Base-by-base conservation (phyloP, 164 flowering plant species). In the Tetrastigma voinierianum region DNA sequence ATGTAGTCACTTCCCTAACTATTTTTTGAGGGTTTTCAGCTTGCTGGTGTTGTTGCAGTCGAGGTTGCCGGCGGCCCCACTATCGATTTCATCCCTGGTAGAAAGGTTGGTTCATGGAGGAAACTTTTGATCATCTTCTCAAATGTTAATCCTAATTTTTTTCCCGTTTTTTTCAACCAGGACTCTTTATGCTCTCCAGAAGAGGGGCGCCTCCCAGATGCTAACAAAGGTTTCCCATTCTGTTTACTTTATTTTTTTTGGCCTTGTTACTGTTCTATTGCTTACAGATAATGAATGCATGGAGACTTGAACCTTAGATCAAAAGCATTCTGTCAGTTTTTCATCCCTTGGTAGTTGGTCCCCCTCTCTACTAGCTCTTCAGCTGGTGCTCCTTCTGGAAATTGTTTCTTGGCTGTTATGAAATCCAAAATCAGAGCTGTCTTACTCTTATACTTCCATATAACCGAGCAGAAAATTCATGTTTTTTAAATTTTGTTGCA, bases 161-260 rank as follows among this genome's bases (percentile, higher is more conserved):
- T 4, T 7, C 40, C 40, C 40, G 6, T 13, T 43, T 19, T 16
- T 19, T 13, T 65, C 14, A 23, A 64, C 61, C 73, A 81, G 84
- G 84, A 81, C 46, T 64, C 78, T 12, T 23, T 43, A 44, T 51
- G 52, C 57, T 74, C 75, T 45, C 73, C 80, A 3, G 70, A 67
- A 40, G 84, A 81, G 67, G 84, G 82, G 16, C 76, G 78, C 11
- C 80, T 78, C 67, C 82, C 84, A 6, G 84, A 81, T 74, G 82
- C 78, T 10, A 71, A 59, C 18, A 67, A 74, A 72, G 84, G 82
- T 76, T 46, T 20, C 14, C 12, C 4, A 4, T 15, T 17, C 13
- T 11, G 11, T 14, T 64, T 23, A 10, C 20, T 57, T 21, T 24
- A 21, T 56, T 9, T 5, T 52, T 11, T 25, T 7, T 25, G 56